These are phyloP conservation scores for Boletus rubescentipes DNA, from an alignment of 768 basidiomycete species.

Conservation along the genomic window DNA sequence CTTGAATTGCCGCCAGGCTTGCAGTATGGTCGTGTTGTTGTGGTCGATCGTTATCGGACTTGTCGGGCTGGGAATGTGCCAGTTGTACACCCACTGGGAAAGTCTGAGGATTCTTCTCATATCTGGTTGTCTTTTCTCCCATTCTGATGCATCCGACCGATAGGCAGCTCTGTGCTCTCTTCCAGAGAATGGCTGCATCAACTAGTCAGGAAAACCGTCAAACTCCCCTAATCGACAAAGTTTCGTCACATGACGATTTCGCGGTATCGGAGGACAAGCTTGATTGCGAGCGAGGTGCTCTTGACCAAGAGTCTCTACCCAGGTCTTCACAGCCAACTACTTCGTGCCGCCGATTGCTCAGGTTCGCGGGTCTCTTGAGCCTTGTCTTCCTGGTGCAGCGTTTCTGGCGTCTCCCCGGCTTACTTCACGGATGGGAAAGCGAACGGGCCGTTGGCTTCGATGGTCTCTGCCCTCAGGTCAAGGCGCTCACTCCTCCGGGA, in stretches of 20 bases:
- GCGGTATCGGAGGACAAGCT: neutral
- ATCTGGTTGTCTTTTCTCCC: too few species aligned
- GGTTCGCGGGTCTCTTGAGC: constrained; percentile 8
- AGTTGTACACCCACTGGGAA: too few species aligned
- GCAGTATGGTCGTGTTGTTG: too few species aligned
- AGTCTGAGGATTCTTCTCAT: too few species aligned
- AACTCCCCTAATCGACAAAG: constrained; percentile 1
- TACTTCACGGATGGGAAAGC: neutral
- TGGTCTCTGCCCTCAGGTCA: constrained; percentile 29
- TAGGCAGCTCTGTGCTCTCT: constrained; percentile 7
- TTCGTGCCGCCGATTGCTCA: neutral
- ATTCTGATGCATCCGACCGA: neutral
- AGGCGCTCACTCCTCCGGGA: constrained; percentile 10
- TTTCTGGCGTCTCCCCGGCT: constrained; percentile 2
- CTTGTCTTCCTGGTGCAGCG: constrained; percentile 3
- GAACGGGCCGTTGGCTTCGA: neutral
- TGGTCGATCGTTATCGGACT: neutral
- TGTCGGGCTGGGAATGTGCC: neutral
- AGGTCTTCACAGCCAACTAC: neutral
- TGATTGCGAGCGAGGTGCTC: constrained; percentile 14
- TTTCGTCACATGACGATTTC: neutral
- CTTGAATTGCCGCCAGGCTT: too few species aligned
- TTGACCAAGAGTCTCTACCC: neutral
- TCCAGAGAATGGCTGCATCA: constrained; percentile 1
- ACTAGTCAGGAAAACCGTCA: neutral